Percentiles rank a stretch among this genome's conserved stretches.
phyloP scores from a whole-genome alignment of 768 basidiomycete genomes.

The Pleurotus sapidus region DNA sequence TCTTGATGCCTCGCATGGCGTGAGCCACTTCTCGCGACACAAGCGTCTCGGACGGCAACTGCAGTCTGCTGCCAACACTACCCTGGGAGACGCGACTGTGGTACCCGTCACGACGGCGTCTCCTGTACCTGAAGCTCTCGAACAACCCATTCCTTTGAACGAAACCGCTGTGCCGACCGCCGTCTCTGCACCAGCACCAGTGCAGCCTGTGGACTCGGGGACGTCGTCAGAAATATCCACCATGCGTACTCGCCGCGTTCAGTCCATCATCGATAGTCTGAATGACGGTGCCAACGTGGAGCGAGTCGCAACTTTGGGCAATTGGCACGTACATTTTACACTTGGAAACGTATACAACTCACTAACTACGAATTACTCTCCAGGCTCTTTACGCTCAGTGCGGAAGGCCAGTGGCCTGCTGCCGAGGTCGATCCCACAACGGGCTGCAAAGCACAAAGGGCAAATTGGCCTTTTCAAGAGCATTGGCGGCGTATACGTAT shows the following conservation, averaged over 20 bases:
- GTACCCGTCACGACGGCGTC: background rate
- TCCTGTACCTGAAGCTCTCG: background rate
- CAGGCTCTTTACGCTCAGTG: constrained; percentile 46
- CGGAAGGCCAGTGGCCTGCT: constrained; percentile 52
- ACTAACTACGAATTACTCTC: background rate
- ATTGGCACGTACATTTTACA: constrained; percentile 5
- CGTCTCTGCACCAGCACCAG: too few species aligned
- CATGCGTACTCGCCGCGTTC: constrained; percentile 34
- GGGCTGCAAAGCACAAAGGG: constrained; percentile 58
- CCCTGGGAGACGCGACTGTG: too few species aligned
- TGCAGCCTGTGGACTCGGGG: background rate
- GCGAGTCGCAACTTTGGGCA: background rate
- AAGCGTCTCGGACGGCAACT: background rate
- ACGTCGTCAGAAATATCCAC: constrained; percentile 7
- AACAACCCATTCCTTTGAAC: too few species aligned
- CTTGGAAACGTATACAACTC: constrained; percentile 27
- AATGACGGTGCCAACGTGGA: constrained; percentile 27
- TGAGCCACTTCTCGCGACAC: background rate
- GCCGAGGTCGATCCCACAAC: constrained; percentile 56
- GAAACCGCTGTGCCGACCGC: too few species aligned
- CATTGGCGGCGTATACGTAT: constrained; percentile 57
- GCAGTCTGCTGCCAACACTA: background rate
- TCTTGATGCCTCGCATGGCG: background rate
- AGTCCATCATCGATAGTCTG: constrained; percentile 37
- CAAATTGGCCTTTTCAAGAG: constrained; percentile 66